phyloP scores from a whole-genome alignment of 352 stramenopile species.

The Phytophthora meadii region DNA sequence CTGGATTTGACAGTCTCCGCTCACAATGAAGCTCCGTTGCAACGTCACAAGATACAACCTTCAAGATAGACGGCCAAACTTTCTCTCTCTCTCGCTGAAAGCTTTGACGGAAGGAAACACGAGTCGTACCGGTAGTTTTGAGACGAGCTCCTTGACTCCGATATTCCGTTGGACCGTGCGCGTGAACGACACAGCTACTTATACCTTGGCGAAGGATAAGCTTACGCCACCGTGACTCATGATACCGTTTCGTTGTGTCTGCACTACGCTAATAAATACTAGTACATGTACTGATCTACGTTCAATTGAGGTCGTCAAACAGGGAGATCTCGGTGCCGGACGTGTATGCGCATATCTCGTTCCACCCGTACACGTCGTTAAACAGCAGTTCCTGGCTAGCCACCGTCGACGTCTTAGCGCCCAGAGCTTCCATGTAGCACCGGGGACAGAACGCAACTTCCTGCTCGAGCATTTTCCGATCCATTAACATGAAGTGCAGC shows the following conservation, averaged over 20 bases:
- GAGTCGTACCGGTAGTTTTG: not conserved
- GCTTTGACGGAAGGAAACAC: slow-evolving; percentile 3
- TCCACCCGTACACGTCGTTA: slow-evolving; percentile 38
- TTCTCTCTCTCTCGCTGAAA: not conserved
- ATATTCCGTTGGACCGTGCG: slow-evolving; percentile 5
- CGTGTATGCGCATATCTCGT: slow-evolving; percentile 26
- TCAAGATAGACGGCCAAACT: slow-evolving; percentile 9
- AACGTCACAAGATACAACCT: slow-evolving; percentile 14
- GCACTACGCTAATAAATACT: slow-evolving; percentile 9
- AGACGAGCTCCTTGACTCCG: slow-evolving; percentile 5
- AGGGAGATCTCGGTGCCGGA: slow-evolving; percentile 38
- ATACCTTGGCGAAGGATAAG: not conserved
- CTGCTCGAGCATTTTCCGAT: slow-evolving; percentile 35
- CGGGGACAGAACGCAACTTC: slow-evolving; percentile 26
- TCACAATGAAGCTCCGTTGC: not conserved
- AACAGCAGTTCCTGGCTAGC: slow-evolving; percentile 29
- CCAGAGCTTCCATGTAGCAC: slow-evolving; percentile 27
- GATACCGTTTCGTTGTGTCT: slow-evolving; percentile 4
- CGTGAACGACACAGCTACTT: slow-evolving; percentile 4
- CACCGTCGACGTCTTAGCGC: slow-evolving; percentile 20
- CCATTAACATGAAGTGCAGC: slow-evolving; percentile 32
- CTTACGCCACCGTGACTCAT: slow-evolving; percentile 3
- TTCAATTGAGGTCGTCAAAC: slow-evolving; percentile 34
- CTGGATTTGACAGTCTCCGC: slow-evolving; percentile 14
- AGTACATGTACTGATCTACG: not conserved